Evolutionary conservation across 169 alveolate genomes (phyloP).

Genomic region (Cryptosporidium felis): DNA sequence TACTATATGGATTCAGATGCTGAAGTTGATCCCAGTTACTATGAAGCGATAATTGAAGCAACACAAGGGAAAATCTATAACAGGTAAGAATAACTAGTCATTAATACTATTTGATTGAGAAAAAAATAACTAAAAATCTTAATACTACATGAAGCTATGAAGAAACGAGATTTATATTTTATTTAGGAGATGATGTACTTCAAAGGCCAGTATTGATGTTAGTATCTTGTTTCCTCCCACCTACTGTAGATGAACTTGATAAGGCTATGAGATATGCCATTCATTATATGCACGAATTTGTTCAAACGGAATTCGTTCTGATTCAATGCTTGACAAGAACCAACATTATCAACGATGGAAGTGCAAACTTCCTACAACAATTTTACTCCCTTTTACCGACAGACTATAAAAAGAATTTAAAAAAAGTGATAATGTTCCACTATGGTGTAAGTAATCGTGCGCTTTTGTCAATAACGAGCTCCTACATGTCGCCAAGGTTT

Average conservation of each 20-base stretch:
- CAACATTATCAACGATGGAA: conserved; percentile 26
- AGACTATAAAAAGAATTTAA: conserved; percentile 45
- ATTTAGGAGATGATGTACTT: conserved; percentile 58
- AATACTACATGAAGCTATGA: conserved; percentile 39
- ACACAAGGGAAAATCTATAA: conserved; percentile 23
- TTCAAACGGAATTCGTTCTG: conserved; percentile 28
- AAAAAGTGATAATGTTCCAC: conserved; percentile 68
- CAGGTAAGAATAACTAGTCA: conserved; percentile 27
- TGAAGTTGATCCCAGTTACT: conserved; percentile 66
- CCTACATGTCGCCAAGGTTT: conserved; percentile 67
- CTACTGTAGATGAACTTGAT: conserved; percentile 44
- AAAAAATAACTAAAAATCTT: not conserved
- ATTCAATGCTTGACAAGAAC: conserved; percentile 61
- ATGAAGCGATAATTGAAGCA: conserved; percentile 51
- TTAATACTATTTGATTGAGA: not conserved
- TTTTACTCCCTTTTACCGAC: conserved; percentile 38
- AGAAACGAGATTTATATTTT: conserved; percentile 51
- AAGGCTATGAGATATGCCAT: conserved; percentile 68
- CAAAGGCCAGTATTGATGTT: conserved; percentile 46
- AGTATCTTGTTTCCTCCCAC: conserved; percentile 60
- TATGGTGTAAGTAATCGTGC: conserved; percentile 69
- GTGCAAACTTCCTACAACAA: conserved; percentile 42
- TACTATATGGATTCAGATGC: conserved; percentile 68
- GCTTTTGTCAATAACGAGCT: conserved; percentile 31
- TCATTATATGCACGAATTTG: conserved; percentile 21